Evolutionary conservation across 129 eudicot species (phyloP), one percentile per base, ranked within the genome.

Genomic region (Cynara cardunculus): DNA sequence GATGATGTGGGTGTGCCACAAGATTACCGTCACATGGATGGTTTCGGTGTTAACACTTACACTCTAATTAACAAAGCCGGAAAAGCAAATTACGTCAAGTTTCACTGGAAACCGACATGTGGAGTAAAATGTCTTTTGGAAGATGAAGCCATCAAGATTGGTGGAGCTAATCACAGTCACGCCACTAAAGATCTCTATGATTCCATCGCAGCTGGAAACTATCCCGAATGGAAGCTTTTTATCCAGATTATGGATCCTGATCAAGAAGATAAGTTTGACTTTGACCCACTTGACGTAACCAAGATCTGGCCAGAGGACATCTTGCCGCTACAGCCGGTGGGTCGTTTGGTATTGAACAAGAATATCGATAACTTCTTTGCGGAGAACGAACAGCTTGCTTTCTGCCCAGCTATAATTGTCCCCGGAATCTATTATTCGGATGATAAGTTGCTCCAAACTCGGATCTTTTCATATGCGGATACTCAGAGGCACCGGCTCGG

Each of bases 161-260:
- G 91, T 4, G 94, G 91, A 79, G 71, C 83, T 34, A 87, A 90
- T 69, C 94, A 90, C 81, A 90, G 94, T 76, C 94, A 90, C 35
- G 94, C 94, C n/a, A 90, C 94, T n/a, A 84, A 87, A 73, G 94
- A 90, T 69, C 88, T 90, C 3, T 85, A 90, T 56, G 94, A 90
- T 35, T 87, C 94, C 2, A 90, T 90, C 59, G 87, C 89, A 4
- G 87, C 90, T 1, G 91, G 91, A 7, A 87, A 86, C 16, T 90
- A 66, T 69, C 91, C 94, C 0, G 91, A 90, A 71, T 90, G 94
- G 94, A 86, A 85, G 37, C 81, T 90, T 41, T 87, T 83, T 31
- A 78, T 90, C 18, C 94, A 90, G 80, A 80, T 67, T 28, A 90
- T 90, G 2, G 94, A 90, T 69, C 88, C 91, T 5, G 90, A 76